phyloP scores from a whole-genome alignment of 352 stramenopile species.

The Pythium aristosporum region DNA sequence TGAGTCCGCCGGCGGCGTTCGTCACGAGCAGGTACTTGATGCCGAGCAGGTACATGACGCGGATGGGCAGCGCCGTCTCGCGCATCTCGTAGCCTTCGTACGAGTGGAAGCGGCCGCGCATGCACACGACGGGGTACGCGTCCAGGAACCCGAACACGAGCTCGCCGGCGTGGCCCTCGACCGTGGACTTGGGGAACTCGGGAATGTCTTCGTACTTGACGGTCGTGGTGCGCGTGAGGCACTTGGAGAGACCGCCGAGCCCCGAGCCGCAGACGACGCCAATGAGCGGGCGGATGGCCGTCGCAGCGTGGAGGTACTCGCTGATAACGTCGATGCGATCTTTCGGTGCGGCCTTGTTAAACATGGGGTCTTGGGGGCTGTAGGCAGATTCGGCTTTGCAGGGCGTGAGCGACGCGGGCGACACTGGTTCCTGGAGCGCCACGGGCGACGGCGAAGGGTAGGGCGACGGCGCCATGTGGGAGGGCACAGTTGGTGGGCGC shows the following conservation, averaged over 20 bases:
- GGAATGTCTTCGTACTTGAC: constrained; percentile 95
- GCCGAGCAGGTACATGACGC: constrained; percentile 94
- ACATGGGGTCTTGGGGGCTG: constrained; percentile 52
- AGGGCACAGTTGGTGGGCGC: background rate
- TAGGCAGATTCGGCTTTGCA: constrained; percentile 31
- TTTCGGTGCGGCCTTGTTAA: constrained; percentile 56
- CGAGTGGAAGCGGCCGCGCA: constrained; percentile 96
- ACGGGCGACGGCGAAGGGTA: background rate
- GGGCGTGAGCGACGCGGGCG: constrained; percentile 15
- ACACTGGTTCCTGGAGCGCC: background rate
- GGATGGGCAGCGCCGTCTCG: constrained; percentile 93
- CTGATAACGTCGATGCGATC: constrained; percentile 82
- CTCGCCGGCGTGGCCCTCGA: constrained; percentile 93
- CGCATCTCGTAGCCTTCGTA: constrained; percentile 97
- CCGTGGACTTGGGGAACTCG: constrained; percentile 91
- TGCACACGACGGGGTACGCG: constrained; percentile 87
- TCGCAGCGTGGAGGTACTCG: constrained; percentile 60
- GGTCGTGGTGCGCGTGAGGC: constrained; percentile 82
- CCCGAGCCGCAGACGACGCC: constrained; percentile 95
- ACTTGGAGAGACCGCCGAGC: constrained; percentile 90
- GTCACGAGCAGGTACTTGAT: constrained; percentile 96
- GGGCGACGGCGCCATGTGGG: constrained; percentile 13
- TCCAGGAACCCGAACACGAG: constrained; percentile 94
- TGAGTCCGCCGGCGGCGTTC: constrained; percentile 95
- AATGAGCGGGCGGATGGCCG: constrained; percentile 57